Evolutionary conservation across 257 asterid genomes (phyloP), one percentile per base, ranked within the genome.

Genomic region (Solanum dulcamara): DNA sequence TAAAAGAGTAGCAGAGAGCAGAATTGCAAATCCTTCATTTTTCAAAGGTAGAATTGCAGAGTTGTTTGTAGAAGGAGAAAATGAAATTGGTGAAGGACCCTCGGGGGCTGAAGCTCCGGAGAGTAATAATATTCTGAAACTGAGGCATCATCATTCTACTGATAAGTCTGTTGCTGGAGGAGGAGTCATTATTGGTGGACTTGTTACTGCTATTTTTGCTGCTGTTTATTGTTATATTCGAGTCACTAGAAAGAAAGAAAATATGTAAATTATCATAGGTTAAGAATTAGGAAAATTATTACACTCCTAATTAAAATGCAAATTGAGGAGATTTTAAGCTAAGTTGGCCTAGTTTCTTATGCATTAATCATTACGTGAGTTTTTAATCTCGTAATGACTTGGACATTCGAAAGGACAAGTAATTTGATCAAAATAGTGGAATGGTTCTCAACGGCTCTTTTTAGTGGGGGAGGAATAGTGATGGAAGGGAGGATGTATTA

Each of bases 161-260:
- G 95, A 91, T 79, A 91, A 85, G 81, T 92, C 95, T 2, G 93
- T 86, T 42, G 96, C 94, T 3, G 97, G 94, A 33, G 96, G 96
- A 10, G 95, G 94, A 20, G 94, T 94, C 48, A 93, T 94, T 22
- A 86, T 94, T 74, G 98, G 97, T 85, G 98, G 97, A 28, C 97
- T 94, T 85, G 91, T 91, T 81, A 91, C 97, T 85, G 96, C 89
- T 84, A 85, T 88, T 85, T 90, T 93, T 44, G 97, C 95, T 8
- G 92, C 96, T 67, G 95, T 94, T 83, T 94, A 87, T 71, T 93
- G 96, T 90, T 94, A 94, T 87, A 94, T 94, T 81, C 85, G 96
- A 30, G 95, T 92, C 74, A 94, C 98, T 13, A 81, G 97, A 72
- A 90, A 81, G 64, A 88, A 40, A 46, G 62, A 77, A 64, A 32